These are phyloP conservation scores for Candida lessepsii DNA, from an alignment of 805 yeast genomes.

Conservation along the genomic window DNA sequence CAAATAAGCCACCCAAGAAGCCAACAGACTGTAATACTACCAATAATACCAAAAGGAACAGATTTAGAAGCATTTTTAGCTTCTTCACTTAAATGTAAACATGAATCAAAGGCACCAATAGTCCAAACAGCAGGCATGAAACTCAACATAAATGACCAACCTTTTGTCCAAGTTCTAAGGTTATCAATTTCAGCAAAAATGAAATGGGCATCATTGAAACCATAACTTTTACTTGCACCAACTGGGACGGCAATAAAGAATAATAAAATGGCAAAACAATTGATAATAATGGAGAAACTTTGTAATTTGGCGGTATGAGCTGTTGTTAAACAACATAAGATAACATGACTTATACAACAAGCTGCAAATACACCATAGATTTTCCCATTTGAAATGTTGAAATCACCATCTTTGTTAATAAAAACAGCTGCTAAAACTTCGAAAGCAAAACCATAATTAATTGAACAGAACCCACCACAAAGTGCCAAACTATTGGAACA, in stretches of 20 bases:
- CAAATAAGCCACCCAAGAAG: slow-evolving; percentile 56
- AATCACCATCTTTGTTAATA: slow-evolving; percentile 52
- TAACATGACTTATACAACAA: slow-evolving; percentile 51
- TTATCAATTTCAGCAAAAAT: slow-evolving; percentile 57
- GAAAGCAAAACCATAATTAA: slow-evolving; percentile 65
- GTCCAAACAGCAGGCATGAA: slow-evolving; percentile 76
- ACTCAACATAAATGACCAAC: slow-evolving; percentile 47
- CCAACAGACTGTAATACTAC: slow-evolving; percentile 58
- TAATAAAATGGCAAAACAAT: slow-evolving; percentile 50
- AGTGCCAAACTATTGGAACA: slow-evolving; percentile 67
- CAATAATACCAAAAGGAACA: slow-evolving; percentile 63
- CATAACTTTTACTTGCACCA: slow-evolving; percentile 40
- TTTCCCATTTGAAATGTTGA: slow-evolving; percentile 51
- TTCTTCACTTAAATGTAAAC: slow-evolving; percentile 73
- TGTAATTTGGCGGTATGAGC: slow-evolving; percentile 58
- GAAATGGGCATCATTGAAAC: slow-evolving; percentile 30
- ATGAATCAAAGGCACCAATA: slow-evolving; percentile 70
- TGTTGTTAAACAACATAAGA: slow-evolving; percentile 57
- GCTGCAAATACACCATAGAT: slow-evolving; percentile 68
- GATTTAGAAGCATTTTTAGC: slow-evolving; percentile 60
- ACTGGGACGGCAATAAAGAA: slow-evolving; percentile 65
- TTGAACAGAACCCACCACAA: slow-evolving; percentile 64
- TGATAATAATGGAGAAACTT: slow-evolving; percentile 54
- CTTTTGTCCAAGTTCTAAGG: slow-evolving; percentile 45
- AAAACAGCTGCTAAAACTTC: slow-evolving; percentile 60